phyloP scores from a whole-genome alignment of 2,329 filamentous ascomycete species.

The Phaeosphaeria sp. region DNA sequence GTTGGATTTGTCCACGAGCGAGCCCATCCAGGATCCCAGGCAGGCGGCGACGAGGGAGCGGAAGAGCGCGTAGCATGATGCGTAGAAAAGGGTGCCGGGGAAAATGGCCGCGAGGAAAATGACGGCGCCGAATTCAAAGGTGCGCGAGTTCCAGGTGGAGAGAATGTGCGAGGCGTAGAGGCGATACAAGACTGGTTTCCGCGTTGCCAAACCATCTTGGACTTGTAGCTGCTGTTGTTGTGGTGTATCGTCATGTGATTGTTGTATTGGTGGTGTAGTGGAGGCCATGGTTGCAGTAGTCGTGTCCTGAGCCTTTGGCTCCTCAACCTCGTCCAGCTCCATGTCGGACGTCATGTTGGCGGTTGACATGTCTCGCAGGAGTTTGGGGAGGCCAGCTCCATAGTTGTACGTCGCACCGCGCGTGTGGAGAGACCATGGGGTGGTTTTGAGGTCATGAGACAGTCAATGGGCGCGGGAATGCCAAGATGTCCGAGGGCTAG shows the following conservation, averaged over 20 bases:
- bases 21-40: slow-evolving; percentile 65
- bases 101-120: slow-evolving; percentile 56
- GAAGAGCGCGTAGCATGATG: slow-evolving; percentile 72
- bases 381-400: slow-evolving; percentile 2
- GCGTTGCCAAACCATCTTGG: too few species aligned
- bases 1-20: slow-evolving; percentile 62
- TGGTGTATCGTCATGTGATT: background rate
- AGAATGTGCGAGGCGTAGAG: slow-evolving; percentile 57
- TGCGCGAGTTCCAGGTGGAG: slow-evolving; percentile 57
- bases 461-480: background rate
- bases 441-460: slow-evolving; percentile 19
- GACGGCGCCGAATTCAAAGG: slow-evolving; percentile 59
- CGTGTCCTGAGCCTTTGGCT: background rate
- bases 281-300: background rate
- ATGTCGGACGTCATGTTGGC: background rate
- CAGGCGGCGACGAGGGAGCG: slow-evolving; percentile 65
- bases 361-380: slow-evolving; percentile 1
- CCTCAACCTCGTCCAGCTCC: background rate
- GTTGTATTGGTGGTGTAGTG: background rate
- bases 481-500: slow-evolving; percentile 1
- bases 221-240: slow-evolving; percentile 1
- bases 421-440: background rate
- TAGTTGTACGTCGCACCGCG: slow-evolving; percentile 1
- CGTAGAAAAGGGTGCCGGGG: slow-evolving; percentile 65
- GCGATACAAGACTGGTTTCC: slow-evolving; percentile 37